Conservation (phyloP, 495 filamentous ascomycete species). For the Polyplosphaeria fusca region DNA sequence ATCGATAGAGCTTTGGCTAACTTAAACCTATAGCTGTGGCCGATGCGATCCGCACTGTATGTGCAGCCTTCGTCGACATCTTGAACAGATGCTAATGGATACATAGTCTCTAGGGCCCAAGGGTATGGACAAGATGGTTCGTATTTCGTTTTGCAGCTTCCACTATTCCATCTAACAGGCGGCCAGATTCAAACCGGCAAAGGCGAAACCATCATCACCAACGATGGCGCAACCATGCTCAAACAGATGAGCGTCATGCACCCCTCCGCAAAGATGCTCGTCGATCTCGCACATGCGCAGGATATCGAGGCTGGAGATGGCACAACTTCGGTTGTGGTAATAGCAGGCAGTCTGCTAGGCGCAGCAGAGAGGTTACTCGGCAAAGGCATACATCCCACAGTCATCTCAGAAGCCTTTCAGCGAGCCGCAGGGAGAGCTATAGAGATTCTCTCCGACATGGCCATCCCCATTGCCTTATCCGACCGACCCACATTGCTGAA, state of each 20-base stretch:
- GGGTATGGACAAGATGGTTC: slow-evolving; percentile 95
- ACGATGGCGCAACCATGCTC: slow-evolving; percentile 98
- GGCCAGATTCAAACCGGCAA: slow-evolving; percentile 85
- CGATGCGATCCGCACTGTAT: slow-evolving; percentile 88
- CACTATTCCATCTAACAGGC: slow-evolving; percentile 39
- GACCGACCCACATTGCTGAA: slow-evolving; percentile 89
- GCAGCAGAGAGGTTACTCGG: slow-evolving; percentile 83
- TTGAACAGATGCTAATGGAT: slow-evolving; percentile 23
- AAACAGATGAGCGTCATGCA: slow-evolving; percentile 99
- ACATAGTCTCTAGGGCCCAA: slow-evolving; percentile 65
- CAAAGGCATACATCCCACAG: slow-evolving; percentile 94
- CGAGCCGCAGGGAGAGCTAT: slow-evolving; percentile 85
- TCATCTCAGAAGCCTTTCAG: slow-evolving; percentile 98
- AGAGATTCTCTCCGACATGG: slow-evolving; percentile 89
- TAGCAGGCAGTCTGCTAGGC: slow-evolving; percentile 88
- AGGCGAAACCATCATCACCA: slow-evolving; percentile 90
- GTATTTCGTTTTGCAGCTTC: too few species aligned
- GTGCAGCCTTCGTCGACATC: slow-evolving; percentile 19
- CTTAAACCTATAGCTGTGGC: slow-evolving; percentile 65
- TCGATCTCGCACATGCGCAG: slow-evolving; percentile 93
- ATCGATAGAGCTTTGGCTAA: slow-evolving; percentile 28
- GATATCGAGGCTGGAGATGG: slow-evolving; percentile 98
- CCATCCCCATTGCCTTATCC: slow-evolving; percentile 82
- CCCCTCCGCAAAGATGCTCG: slow-evolving; percentile 96
- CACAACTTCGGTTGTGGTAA: slow-evolving; percentile 96